These are phyloP conservation scores for Ophiobolus disseminans DNA, from an alignment of 2,329 filamentous ascomycete species.

Conservation along the genomic window DNA sequence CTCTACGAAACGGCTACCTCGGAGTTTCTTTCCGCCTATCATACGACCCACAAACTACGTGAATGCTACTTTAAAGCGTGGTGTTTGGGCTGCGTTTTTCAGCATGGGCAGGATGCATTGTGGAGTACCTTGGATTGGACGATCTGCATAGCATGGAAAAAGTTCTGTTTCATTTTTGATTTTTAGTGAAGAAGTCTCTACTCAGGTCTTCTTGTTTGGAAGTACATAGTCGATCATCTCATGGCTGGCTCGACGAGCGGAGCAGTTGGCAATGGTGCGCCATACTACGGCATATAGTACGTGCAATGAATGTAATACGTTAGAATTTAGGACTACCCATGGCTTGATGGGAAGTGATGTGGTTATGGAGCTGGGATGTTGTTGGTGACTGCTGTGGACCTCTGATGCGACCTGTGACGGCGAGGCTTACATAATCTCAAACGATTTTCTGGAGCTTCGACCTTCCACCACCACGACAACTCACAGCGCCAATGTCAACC, in stretches of 20 bases:
- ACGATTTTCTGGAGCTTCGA: conserved; percentile 31
- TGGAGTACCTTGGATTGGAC: conserved; percentile 17
- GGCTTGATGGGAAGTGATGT: too few species aligned
- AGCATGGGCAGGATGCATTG: conserved; percentile 36
- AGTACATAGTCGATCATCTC: neutral
- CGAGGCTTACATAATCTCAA: conserved; percentile 32
- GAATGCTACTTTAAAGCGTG: conserved; percentile 38
- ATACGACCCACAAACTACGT: neutral
- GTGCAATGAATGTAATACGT: too few species aligned
- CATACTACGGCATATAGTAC: too few species aligned
- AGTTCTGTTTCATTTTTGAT: conserved; percentile 21
- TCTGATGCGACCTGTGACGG: neutral
- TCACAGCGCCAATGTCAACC: conserved; percentile 61
- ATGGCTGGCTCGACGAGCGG: too few species aligned
- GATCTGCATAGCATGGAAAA: conserved; percentile 31
- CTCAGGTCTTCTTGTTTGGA: neutral
- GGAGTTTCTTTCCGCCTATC: conserved; percentile 10
- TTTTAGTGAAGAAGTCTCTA: conserved; percentile 6
- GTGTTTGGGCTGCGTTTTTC: conserved; percentile 40
- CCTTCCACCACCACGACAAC: conserved; percentile 16
- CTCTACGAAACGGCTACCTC: conserved; percentile 7
- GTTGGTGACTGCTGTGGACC: neutral
- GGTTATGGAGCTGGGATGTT: too few species aligned
- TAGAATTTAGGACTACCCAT: too few species aligned
- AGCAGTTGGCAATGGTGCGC: too few species aligned